These are phyloP conservation scores for Chytriomyces sp. DNA, from an alignment of 192 early-diverging fungal genomes.

Conservation along the genomic window DNA sequence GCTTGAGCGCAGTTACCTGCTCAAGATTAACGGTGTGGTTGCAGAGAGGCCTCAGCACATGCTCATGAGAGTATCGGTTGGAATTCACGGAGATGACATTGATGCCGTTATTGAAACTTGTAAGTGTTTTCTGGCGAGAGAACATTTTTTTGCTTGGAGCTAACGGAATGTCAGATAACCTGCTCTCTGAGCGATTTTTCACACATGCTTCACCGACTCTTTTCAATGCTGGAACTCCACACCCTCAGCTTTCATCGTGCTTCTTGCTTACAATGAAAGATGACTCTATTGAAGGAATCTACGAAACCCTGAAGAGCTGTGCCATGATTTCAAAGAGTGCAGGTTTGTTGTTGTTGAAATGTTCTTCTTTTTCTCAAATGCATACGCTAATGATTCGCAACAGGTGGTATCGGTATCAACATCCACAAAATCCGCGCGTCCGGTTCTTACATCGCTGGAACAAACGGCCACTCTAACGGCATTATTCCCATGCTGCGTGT, in stretches of 20 bases:
- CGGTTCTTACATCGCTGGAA: slow-evolving; percentile 97
- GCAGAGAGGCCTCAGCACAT: slow-evolving; percentile 97
- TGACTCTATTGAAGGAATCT: slow-evolving; percentile 98
- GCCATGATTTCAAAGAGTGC: slow-evolving; percentile 98
- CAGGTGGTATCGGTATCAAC: slow-evolving; percentile 91
- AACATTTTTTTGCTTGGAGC: too few relatives aligned
- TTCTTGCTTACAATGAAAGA: slow-evolving; percentile 97
- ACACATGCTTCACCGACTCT: slow-evolving; percentile 97
- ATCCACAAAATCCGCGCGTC: slow-evolving; percentile 95
- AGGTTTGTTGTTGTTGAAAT: slow-evolving; percentile 41
- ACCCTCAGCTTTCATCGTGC: slow-evolving; percentile 95
- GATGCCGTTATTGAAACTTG: slow-evolving; percentile 89
- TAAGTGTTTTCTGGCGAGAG: neutral
- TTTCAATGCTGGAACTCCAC: slow-evolving; percentile 97
- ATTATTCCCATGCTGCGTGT: slow-evolving; percentile 97
- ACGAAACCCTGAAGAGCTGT: slow-evolving; percentile 95
- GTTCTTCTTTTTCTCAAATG: neutral
- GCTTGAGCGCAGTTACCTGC: slow-evolving; percentile 92
- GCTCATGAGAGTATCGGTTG: slow-evolving; percentile 97
- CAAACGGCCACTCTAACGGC: slow-evolving; percentile 96
- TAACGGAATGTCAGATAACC: slow-evolving; percentile 58
- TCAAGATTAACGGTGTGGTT: slow-evolving; percentile 83
- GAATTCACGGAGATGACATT: slow-evolving; percentile 92
- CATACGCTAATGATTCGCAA: neutral
- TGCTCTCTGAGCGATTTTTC: slow-evolving; percentile 92